Base-by-base conservation (phyloP, 306 rosid genomes). In the Luffa acutangula region DNA sequence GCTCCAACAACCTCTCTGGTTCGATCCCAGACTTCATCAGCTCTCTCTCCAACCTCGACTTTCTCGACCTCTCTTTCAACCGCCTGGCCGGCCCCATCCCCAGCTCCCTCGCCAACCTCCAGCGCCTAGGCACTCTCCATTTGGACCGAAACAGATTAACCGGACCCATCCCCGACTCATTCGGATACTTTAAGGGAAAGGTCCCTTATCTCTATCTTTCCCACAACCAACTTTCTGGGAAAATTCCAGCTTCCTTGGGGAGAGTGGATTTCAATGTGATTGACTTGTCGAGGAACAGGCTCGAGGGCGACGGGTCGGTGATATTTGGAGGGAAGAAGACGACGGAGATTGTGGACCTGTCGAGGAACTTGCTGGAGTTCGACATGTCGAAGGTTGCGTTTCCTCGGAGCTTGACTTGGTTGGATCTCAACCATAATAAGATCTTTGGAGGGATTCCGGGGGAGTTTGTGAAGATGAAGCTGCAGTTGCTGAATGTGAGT, bases 211-310 rank as follows among this genome's bases (percentile, higher is more conserved):
- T 93, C 1, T 18, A 31, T 42, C 83, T 88, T 1, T 88, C 93
- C 5, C 89, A 85, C 85, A 88, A 89, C 82, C 83, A 84, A 49
- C 88, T 91, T 36, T 80, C 90, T 0, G 93, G 89, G 18, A 63
- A 41, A 36, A 87, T 93, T 34, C 97, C 97, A 0, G n/a, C 71
- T 17, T 85, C 92, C 11, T 37, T 93, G 6, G 87, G 64, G 9
- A 79, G 84, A 7, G 4, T 79, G 67, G 49, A 86, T 78, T 88
- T 65, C 10, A 10, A 34, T 4, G 36, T 1, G 34, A 67, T 91
- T 20, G 88, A 90, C 31, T 67, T 93, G 9, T 89, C 93, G 1
- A 83, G 97, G 9, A 93, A 93, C 93, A 90, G 59, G 85, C 88
- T 93, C 0, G 81, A 75, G 81, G 98, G 98, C 0, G 98, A 91